Evolutionary conservation across 2,329 filamentous ascomycete genomes (phyloP).

Genomic region (Mycosphaerella sp.): DNA sequence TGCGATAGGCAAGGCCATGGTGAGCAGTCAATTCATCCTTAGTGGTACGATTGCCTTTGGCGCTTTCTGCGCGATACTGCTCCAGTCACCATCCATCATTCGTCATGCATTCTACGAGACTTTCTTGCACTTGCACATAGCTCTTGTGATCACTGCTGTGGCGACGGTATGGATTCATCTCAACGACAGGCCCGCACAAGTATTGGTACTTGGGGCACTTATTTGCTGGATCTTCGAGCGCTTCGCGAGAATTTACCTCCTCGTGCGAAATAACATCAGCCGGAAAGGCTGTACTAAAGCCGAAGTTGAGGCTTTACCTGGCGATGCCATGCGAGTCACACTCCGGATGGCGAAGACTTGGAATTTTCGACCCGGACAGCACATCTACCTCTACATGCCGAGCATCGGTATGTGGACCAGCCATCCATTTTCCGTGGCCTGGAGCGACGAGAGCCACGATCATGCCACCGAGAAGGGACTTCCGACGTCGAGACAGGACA

Average conservation of each 20-base stretch:
- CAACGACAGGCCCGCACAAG: slow-evolving; percentile 51
- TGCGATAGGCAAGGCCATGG: slow-evolving; percentile 39
- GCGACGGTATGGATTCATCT: slow-evolving; percentile 63
- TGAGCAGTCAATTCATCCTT: slow-evolving; percentile 46
- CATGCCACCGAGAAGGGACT: slow-evolving; percentile 41
- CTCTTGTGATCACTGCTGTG: slow-evolving; percentile 54
- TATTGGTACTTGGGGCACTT: slow-evolving; percentile 57
- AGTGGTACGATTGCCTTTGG: slow-evolving; percentile 58
- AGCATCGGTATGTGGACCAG: slow-evolving; percentile 65
- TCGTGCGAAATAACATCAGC: slow-evolving; percentile 62
- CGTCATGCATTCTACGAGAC: slow-evolving; percentile 75
- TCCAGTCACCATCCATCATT: slow-evolving; percentile 65
- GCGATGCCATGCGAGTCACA: slow-evolving; percentile 67
- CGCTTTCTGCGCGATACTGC: slow-evolving; percentile 56
- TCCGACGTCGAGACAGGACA: slow-evolving; percentile 47
- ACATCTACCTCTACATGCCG: slow-evolving; percentile 75
- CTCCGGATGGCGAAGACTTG: slow-evolving; percentile 71
- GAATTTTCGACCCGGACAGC: slow-evolving; percentile 67
- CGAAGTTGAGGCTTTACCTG: slow-evolving; percentile 67
- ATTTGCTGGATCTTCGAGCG: slow-evolving; percentile 65
- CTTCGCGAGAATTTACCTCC: slow-evolving; percentile 50
- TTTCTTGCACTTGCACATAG: slow-evolving; percentile 68
- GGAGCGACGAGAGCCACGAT: slow-evolving; percentile 59
- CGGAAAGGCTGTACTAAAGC: slow-evolving; percentile 58
- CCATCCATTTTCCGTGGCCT: slow-evolving; percentile 73